Base-by-base conservation (phyloP, 176 grass and related monocot species). In the Canna indica region DNA sequence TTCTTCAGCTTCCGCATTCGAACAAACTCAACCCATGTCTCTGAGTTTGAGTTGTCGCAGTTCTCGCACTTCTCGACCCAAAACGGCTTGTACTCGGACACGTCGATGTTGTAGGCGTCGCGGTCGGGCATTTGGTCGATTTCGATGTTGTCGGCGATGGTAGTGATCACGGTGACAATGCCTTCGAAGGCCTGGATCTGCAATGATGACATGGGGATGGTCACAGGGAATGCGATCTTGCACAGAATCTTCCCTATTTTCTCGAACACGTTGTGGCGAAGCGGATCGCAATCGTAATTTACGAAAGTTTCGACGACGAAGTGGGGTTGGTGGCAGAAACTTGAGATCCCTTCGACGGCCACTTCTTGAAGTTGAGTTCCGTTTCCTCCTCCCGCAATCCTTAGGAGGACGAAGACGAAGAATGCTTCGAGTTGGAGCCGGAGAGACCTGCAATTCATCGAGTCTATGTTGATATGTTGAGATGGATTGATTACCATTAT, bases 221-320 rank as follows among this genome's bases (percentile, higher is more conserved):
- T 12, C 32, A 68, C 33, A 26, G 93, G 93, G 77, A 85, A 97
- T 68, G 88, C 93, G 8, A 77, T 81, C 81, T 87, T 92, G 86
- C 88, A 97, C 7, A 97, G 85, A 33, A 92, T 72, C 79, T 77
- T 92, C 35, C 81, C 81, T 6, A 90, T 65, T 24, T 92, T 88
- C 67, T 97, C 93, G 44, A 80, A 88, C 31, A 97, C 79, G n/a
- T 97, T 90, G 24, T 78, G 86, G 57, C 83, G 15, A 18, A 97
- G 33, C 7, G 93, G 93, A 59, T 97, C 93, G 79, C 93, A 92
- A 78, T 97, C 93, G 77, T 92, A 97, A 75, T 97, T 97, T 2
- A 97, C 93, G 78, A 90, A 97, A 73, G 84, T 87, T 79, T 97
- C 93, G 22, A 97, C 83, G 15, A 87, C 83, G 60, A 97, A 97